These are phyloP conservation scores for Ophiostoma sp. DNA, from an alignment of 2,329 filamentous ascomycete genomes.

Conservation along the genomic window DNA sequence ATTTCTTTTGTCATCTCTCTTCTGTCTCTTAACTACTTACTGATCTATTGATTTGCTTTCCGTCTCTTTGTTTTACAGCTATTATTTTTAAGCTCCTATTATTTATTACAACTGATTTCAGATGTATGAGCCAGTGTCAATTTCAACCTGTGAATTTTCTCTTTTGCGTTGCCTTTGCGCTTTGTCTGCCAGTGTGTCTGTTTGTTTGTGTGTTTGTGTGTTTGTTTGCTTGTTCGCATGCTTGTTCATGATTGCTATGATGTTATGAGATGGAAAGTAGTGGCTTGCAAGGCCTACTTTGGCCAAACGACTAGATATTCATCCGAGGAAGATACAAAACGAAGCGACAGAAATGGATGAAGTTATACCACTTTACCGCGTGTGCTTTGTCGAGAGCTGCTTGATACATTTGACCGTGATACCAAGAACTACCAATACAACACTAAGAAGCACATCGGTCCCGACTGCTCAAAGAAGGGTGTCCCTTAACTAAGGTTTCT, in stretches of 20 bases:
- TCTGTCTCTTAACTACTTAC: slow-evolving; percentile 1
- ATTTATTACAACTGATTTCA: not conserved
- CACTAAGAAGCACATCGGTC: not conserved
- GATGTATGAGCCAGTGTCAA: not conserved
- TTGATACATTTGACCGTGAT: not conserved
- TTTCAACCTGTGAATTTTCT: not conserved
- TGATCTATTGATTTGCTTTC: not conserved
- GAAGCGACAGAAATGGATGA: not conserved
- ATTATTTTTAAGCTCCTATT: not conserved
- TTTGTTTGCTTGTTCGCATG: not conserved
- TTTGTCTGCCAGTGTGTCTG: not conserved
- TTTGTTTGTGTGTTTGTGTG: not conserved
- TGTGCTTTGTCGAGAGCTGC: not conserved
- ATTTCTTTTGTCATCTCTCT: slow-evolving; percentile 13
- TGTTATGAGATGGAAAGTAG: not conserved
- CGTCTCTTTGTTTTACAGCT: not conserved
- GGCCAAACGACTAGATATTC: not conserved
- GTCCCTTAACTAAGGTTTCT: not conserved
- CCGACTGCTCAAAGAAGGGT: not conserved
- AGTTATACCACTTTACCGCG: not conserved
- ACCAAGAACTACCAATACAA: too few species aligned
- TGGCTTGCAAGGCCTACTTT: too few species aligned
- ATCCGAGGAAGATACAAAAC: not conserved
- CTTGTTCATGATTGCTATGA: not conserved
- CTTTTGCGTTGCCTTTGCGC: not conserved